A percentile compares a stretch with the other conserved stretches of the same genome.
Conservation (phyloP, 148 eudicot species). For the Linanthus parryae region DNA sequence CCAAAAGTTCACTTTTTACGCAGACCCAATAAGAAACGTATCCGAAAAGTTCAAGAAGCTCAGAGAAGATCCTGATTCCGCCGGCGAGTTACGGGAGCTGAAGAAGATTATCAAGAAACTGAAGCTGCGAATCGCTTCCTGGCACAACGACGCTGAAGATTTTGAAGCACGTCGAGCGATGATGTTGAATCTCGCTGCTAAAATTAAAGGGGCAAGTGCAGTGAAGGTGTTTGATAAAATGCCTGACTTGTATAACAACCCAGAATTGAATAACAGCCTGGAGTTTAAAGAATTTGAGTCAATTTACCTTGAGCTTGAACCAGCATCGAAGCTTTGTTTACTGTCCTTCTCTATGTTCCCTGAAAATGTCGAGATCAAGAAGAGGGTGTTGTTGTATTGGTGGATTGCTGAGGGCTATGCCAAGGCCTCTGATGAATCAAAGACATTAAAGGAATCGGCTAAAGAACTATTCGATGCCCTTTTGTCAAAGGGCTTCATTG, state of each 20-base stretch:
- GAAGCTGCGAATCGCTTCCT: conserved; percentile 16
- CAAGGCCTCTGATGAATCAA: not conserved
- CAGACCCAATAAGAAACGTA: not conserved
- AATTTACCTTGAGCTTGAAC: conserved; percentile 6
- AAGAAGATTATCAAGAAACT: conserved; percentile 12
- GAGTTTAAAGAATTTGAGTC: conserved; percentile 12
- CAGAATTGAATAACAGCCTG: conserved; percentile 6
- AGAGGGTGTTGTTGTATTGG: conserved; percentile 31
- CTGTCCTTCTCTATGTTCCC: conserved; percentile 27
- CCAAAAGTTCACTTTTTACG: not conserved
- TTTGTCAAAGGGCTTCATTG: conserved; percentile 20
- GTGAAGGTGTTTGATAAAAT: not conserved
- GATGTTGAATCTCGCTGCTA: not conserved
- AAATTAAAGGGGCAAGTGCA: not conserved
- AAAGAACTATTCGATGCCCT: conserved; percentile 12
- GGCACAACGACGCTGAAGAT: not conserved
- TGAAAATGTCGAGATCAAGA: conserved; percentile 13
- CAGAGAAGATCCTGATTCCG: not conserved
- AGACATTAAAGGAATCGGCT: conserved; percentile 15
- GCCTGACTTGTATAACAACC: conserved; percentile 12
- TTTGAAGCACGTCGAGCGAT: not conserved
- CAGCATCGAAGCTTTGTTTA: conserved; percentile 16
- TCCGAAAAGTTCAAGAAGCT: not conserved
- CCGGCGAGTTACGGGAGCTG: conserved; percentile 12
- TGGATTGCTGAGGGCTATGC: conserved; percentile 43